Evolutionary conservation across 78 protist genomes (phyloP).

Genomic region (Chrysochromulina tobinii): DNA sequence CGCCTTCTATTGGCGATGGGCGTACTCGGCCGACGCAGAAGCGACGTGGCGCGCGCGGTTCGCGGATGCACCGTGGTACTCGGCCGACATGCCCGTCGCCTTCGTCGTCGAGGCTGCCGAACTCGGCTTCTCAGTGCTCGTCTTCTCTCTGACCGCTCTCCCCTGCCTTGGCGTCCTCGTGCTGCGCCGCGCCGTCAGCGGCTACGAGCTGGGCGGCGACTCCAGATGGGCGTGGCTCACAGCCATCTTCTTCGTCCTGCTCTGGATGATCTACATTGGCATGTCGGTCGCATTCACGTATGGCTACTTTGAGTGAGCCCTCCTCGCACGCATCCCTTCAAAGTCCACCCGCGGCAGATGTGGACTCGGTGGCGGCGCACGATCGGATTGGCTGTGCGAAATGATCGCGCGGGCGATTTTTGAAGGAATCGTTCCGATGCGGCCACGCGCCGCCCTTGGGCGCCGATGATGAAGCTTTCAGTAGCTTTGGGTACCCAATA

Average conservation of each 20-base stretch:
- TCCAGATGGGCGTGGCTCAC: neutral
- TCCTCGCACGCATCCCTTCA: too few relatives aligned
- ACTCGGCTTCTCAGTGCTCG: slow-evolving; percentile 14
- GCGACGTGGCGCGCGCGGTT: neutral
- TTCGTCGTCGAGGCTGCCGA: slow-evolving; percentile 24
- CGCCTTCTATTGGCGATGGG: slow-evolving; percentile 14
- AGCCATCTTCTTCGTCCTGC: neutral
- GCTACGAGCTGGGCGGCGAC: neutral
- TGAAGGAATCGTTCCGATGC: too few relatives aligned
- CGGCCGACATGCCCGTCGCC: neutral
- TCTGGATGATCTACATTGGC: slow-evolving; percentile 50
- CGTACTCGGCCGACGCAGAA: neutral
- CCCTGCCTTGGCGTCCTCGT: neutral
- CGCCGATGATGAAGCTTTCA: too few relatives aligned
- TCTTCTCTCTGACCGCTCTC: neutral
- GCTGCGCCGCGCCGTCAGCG: neutral
- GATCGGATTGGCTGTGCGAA: too few relatives aligned
- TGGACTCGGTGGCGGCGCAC: too few relatives aligned
- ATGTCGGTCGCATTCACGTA: neutral
- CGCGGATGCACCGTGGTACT: neutral
- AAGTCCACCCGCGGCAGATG: too few relatives aligned
- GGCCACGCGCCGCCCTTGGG: too few relatives aligned
- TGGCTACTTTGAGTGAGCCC: too few relatives aligned
- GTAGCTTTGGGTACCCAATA: too few relatives aligned
- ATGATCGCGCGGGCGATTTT: too few relatives aligned